Evolutionary conservation across 2,329 filamentous ascomycete genomes (phyloP).

Genomic region (Neonectria coccinea): DNA sequence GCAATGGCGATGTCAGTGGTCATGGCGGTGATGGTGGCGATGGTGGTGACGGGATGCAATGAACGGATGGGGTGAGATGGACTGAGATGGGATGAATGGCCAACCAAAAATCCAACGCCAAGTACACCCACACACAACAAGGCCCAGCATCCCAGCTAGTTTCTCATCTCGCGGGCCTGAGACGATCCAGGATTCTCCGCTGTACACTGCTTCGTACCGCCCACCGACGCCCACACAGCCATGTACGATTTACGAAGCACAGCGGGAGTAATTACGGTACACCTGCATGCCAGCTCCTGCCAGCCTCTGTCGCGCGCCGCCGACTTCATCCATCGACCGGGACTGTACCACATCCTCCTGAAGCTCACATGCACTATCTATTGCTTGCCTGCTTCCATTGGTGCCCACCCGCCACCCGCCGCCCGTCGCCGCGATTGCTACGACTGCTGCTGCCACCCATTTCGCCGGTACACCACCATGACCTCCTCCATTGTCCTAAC

Average conservation of each 20-base stretch:
- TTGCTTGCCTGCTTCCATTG: conserved; percentile 28
- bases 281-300: conserved; percentile 5
- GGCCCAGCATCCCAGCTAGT: conserved; percentile 12
- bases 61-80: conserved; percentile 17
- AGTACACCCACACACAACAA: conserved; percentile 26
- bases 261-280: conserved; percentile 5
- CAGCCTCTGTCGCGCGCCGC: conserved; percentile 23
- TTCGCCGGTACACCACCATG: not conserved
- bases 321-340: conserved; percentile 32
- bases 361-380: conserved; percentile 29
- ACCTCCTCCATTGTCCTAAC: not conserved
- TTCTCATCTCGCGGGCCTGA: conserved; percentile 8
- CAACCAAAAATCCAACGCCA: conserved; percentile 34
- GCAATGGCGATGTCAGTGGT: not conserved
- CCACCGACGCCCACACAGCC: conserved; percentile 18
- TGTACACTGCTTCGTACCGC: conserved; percentile 15
- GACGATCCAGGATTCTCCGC: conserved; percentile 31
- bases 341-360: conserved; percentile 35
- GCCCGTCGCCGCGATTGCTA: conserved; percentile 15
- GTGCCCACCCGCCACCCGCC: conserved; percentile 22
- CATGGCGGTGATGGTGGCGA: not conserved
- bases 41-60: not conserved
- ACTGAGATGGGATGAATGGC: conserved; percentile 6
- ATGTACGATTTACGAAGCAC: conserved; percentile 5
- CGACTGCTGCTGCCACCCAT: conserved; percentile 22